Percentiles rank a stretch among this genome's conserved stretches.
Evolutionary conservation across 129 eudicot species (phyloP).

Genomic region (Flaveria sonorensis): DNA sequence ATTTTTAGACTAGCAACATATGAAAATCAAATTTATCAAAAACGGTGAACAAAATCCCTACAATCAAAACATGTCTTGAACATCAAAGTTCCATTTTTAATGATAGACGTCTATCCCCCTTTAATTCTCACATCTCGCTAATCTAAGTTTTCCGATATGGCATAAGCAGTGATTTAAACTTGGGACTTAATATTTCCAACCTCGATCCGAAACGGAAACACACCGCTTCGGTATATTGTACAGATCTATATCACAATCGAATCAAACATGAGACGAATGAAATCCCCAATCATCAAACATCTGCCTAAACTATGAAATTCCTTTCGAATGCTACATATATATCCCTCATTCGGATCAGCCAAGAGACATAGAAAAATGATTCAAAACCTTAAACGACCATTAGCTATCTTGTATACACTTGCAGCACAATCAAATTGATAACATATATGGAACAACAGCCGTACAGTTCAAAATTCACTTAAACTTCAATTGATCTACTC

Average conservation of each 20-base stretch:
- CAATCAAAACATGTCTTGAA: background rate
- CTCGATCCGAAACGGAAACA: background rate
- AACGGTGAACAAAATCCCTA: conserved; percentile 4
- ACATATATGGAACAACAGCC: background rate
- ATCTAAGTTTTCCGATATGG: background rate
- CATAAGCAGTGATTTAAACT: conserved; percentile 5
- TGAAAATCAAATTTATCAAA: background rate
- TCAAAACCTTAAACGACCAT: conserved; percentile 21
- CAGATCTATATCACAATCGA: conserved; percentile 13
- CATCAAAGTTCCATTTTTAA: conserved; percentile 10
- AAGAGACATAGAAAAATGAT: background rate
- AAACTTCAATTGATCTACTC: conserved; percentile 5
- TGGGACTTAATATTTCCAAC: background rate
- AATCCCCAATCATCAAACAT: background rate
- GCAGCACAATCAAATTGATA: conserved; percentile 8
- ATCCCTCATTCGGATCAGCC: background rate
- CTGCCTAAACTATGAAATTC: background rate
- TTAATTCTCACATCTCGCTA: background rate
- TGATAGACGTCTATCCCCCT: conserved; percentile 9
- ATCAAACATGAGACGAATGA: background rate
- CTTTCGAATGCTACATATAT: background rate
- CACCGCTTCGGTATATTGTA: background rate
- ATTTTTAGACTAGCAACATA: background rate
- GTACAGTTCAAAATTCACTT: background rate
- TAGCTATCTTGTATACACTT: conserved; percentile 21